Evolutionary conservation across 192 early-diverging fungal species (phyloP), one percentile per base, ranked within the genome.

Genomic region (Podila epigama): DNA sequence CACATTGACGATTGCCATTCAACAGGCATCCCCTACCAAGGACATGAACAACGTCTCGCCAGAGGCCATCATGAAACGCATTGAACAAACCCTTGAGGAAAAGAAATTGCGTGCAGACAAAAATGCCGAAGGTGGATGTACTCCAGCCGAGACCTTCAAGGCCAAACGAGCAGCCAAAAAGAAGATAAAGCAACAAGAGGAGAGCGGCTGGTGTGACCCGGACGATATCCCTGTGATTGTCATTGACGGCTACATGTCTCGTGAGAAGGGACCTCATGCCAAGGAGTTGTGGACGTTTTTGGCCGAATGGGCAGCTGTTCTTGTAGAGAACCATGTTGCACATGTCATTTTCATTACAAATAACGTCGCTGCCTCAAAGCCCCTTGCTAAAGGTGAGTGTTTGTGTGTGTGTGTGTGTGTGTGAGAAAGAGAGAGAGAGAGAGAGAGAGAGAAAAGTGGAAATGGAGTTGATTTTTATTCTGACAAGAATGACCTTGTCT

Each of bases 311-410:
- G 94, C 94, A 6, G 88, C 90, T 12, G 62, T 88, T 18, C 63
- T 97, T 16, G 89, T 91, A 4, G 94, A 98, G 79, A 90, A 93
- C n/a, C 87, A 90, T 39, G 75, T 95, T 33, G 96, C 96, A 3
- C 95, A 99, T 80, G 95, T 97, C 18, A 79, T 99, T 20, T 93
- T 98, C 66, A 85, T 95, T 8, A 90, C 84, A 65, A 86, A 91
- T 70, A 95, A 92, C 75, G 86, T 88, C 22, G 83, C 81, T 55
- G 86, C 85, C 0, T 72, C 82, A 31, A 94, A 93, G 66, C 85
- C 82, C 5, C 63, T 97, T 22, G 86, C 88, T 63, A 90, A 89
- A 81, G 82, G 92, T 93, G 25, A 53, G n/a, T n/a, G n/a, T n/a
- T n/a, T n/a, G n/a, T n/a, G n/a, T n/a, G n/a, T n/a, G n/a, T n/a